Percentiles rank a stretch among this genome's conserved stretches.
Evolutionary conservation across 2,329 filamentous ascomycete genomes (phyloP).

Genomic region (Cryphonectria radicalis): DNA sequence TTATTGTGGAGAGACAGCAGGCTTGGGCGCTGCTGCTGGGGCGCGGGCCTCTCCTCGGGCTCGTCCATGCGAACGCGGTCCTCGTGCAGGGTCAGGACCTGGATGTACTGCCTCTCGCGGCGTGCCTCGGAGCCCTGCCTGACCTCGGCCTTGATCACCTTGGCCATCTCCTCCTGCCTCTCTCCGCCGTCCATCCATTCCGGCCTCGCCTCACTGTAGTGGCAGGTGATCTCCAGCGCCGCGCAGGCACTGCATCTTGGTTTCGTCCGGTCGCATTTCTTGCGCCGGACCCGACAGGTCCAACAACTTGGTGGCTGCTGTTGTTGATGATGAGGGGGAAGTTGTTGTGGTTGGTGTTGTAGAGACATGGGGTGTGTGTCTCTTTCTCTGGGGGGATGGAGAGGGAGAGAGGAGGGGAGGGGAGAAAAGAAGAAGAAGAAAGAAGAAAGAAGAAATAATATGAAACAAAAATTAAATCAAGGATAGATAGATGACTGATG

Average conservation of each 20-base stretch:
- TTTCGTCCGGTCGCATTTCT: conserved; percentile 38
- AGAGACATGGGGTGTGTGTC: conserved; percentile 5
- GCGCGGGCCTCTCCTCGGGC: conserved; percentile 23
- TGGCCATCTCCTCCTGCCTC: conserved; percentile 40
- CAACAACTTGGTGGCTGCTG: conserved; percentile 36
- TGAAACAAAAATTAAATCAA: neutral
- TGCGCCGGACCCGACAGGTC: conserved; percentile 41
- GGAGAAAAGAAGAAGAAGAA: too few relatives aligned
- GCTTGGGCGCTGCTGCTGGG: conserved; percentile 9
- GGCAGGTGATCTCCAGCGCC: conserved; percentile 42
- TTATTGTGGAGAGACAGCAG: conserved; percentile 1
- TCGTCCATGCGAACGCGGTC: conserved; percentile 24
- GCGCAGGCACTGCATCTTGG: conserved; percentile 42
- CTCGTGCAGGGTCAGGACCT: conserved; percentile 27
- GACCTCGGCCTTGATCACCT: conserved; percentile 42
- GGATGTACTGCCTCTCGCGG: conserved; percentile 25
- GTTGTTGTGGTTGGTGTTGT: conserved; percentile 1
- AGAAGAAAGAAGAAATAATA: neutral
- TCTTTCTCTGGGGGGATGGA: too few relatives aligned
- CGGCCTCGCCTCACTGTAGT: conserved; percentile 39
- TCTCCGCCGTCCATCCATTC: conserved; percentile 41
- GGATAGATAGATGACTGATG: neutral
- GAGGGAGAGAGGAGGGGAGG: too few relatives aligned
- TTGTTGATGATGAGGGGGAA: neutral
- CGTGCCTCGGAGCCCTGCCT: conserved; percentile 32